phyloP scores from a whole-genome alignment of 768 basidiomycete species.

The Hortiboletus flavorubellus region DNA sequence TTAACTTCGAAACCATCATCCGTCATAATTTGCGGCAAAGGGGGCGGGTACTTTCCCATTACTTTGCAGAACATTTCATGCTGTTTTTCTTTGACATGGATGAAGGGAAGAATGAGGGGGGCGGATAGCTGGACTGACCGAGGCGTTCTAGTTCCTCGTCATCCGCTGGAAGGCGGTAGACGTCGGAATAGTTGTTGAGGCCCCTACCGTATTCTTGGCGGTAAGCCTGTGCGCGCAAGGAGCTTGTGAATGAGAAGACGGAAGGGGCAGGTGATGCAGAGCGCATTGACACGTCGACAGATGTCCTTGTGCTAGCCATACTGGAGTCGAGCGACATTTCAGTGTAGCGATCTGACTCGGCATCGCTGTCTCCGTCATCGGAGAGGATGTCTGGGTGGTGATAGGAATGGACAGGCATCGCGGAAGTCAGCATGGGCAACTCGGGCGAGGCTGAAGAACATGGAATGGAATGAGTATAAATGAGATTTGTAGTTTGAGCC shows the following conservation, averaged over 20 bases:
- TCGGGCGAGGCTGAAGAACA: neutral
- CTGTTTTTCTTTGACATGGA: constrained; percentile 52
- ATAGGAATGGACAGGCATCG: constrained; percentile 14
- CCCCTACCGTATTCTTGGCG: constrained; percentile 65
- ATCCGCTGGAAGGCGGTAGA: constrained; percentile 76
- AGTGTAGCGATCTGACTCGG: constrained; percentile 43
- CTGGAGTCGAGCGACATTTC: constrained; percentile 41
- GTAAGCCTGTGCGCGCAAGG: constrained; percentile 55
- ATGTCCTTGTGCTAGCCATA: constrained; percentile 49
- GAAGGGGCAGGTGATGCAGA: constrained; percentile 67
- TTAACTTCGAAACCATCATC: constrained; percentile 59
- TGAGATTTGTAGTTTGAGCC: constrained; percentile 15
- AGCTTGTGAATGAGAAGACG: constrained; percentile 64
- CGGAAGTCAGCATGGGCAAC: constrained; percentile 7
- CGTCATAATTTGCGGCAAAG: constrained; percentile 54
- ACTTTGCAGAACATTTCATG: constrained; percentile 60
- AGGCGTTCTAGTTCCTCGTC: constrained; percentile 71
- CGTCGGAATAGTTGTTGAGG: constrained; percentile 75
- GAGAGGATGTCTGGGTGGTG: constrained; percentile 12
- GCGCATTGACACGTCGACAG: constrained; percentile 57
- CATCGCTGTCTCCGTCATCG: constrained; percentile 46
- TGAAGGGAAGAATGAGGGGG: constrained; percentile 11
- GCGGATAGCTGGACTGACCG: constrained; percentile 38
- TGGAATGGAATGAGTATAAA: constrained; percentile 20
- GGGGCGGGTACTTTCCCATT: constrained; percentile 66